Evolutionary conservation across 1,284 basidiomycete genomes (phyloP).

Genomic region (Xerocomus minutiporus): DNA sequence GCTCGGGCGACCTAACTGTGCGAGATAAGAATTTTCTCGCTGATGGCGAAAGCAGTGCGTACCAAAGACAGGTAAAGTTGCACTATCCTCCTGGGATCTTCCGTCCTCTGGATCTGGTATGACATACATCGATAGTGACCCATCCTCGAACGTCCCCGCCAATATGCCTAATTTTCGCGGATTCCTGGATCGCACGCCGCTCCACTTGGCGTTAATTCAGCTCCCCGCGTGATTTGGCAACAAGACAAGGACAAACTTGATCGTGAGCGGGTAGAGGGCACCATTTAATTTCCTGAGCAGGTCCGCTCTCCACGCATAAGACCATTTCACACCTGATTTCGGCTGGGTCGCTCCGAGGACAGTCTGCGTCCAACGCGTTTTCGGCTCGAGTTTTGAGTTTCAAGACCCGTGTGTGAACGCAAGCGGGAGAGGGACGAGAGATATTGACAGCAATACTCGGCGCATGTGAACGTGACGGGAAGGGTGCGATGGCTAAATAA

Average conservation of each 20-base stretch:
- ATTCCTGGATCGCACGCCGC: neutral
- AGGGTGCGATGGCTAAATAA: slow-evolving; percentile 80
- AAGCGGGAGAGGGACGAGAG: slow-evolving; percentile 49
- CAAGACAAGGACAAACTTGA: slow-evolving; percentile 10
- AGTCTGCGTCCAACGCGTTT: slow-evolving; percentile 21
- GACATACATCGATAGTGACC: slow-evolving; percentile 68
- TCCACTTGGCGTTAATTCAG: slow-evolving; percentile 20
- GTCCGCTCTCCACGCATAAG: slow-evolving; percentile 71
- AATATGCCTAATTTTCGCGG: slow-evolving; percentile 74
- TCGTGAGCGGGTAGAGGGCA: slow-evolving; percentile 83
- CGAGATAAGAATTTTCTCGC: neutral
- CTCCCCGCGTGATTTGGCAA: neutral
- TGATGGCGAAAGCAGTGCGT: neutral
- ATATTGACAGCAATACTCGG: slow-evolving; percentile 56
- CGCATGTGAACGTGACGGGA: slow-evolving; percentile 56
- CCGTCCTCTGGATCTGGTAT: slow-evolving; percentile 73
- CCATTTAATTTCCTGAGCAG: slow-evolving; percentile 79
- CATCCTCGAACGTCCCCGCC: slow-evolving; percentile 80
- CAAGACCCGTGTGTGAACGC: slow-evolving; percentile 68
- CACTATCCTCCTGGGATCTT: slow-evolving; percentile 22
- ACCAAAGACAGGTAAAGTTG: slow-evolving; percentile 41
- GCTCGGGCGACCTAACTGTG: slow-evolving; percentile 57
- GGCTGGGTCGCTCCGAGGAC: slow-evolving; percentile 6
- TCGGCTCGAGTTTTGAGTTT: slow-evolving; percentile 7
- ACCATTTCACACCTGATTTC: slow-evolving; percentile 68